phyloP scores from a whole-genome alignment of 2,329 filamentous ascomycete genomes.

The Onygenales sp. region DNA sequence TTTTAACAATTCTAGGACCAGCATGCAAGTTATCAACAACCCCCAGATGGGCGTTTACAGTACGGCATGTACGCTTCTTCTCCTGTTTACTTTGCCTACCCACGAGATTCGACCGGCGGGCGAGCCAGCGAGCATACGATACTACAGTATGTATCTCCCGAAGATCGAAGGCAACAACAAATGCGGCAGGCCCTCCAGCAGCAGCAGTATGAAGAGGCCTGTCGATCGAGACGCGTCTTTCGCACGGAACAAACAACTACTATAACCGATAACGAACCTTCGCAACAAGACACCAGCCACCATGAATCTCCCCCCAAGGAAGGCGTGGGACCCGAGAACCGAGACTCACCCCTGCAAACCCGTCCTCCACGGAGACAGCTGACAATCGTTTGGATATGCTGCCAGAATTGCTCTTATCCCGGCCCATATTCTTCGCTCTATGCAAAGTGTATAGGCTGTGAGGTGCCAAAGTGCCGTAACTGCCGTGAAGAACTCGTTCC shows the following conservation, averaged over 20 bases:
- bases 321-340: background rate
- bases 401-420: slow-evolving; percentile 3
- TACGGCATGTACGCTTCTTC: slow-evolving; percentile 8
- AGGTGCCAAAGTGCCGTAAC: slow-evolving; percentile 3
- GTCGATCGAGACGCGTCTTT: background rate
- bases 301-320: too few species aligned
- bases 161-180: slow-evolving; percentile 4
- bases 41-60: slow-evolving; percentile 4
- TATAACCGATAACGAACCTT: too few species aligned
- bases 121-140: slow-evolving; percentile 9
- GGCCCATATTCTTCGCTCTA: slow-evolving; percentile 8
- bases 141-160: slow-evolving; percentile 11
- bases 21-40: slow-evolving; percentile 1
- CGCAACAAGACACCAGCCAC: too few species aligned
- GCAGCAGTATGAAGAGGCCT: slow-evolving; percentile 1
- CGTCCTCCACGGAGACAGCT: slow-evolving; percentile 1
- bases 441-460: slow-evolving; percentile 5
- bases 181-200: slow-evolving; percentile 2
- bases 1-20: background rate
- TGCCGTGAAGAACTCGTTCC: slow-evolving; percentile 3
- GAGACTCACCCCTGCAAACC: background rate
- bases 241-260: background rate
- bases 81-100: slow-evolving; percentile 10
- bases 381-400: slow-evolving; percentile 8
- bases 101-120: slow-evolving; percentile 6